phyloP scores from a whole-genome alignment of 108 stramenopile species.

The Pseudonitzschia pungens region DNA sequence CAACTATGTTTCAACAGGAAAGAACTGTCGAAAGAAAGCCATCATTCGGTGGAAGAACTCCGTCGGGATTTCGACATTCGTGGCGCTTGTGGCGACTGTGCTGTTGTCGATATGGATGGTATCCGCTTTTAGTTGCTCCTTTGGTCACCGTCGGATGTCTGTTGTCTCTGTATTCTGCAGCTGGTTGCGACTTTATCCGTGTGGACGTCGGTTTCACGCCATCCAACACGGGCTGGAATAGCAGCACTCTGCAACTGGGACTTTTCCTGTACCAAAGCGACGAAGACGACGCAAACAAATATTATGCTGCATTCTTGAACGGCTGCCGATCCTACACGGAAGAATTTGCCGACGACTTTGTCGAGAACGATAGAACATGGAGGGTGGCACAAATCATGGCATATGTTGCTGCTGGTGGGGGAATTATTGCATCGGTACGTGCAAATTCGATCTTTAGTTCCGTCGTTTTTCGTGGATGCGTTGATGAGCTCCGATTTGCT shows the following conservation, averaged over 20 bases:
- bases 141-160: constrained; percentile 59
- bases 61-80: constrained; percentile 28
- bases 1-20: neutral
- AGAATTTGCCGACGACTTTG: constrained; percentile 50
- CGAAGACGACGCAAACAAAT: constrained; percentile 17
- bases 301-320: constrained; percentile 30
- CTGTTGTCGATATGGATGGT: constrained; percentile 78
- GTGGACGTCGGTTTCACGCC: constrained; percentile 75
- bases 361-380: constrained; percentile 69
- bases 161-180: constrained; percentile 63
- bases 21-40: neutral
- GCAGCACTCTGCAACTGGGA: constrained; percentile 30
- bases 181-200: constrained; percentile 69
- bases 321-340: constrained; percentile 58
- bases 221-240: constrained; percentile 62
- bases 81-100: constrained; percentile 73
- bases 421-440: constrained; percentile 47
- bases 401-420: constrained; percentile 54
- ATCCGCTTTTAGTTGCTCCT: constrained; percentile 73
- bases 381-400: constrained; percentile 66
- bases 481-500: neutral
- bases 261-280: constrained; percentile 41
- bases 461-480: neutral
- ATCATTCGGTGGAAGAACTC: neutral
- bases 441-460: neutral